phyloP scores from a whole-genome alignment of 2,329 filamentous ascomycete genomes.

The Aspergillus aculeatinus region DNA sequence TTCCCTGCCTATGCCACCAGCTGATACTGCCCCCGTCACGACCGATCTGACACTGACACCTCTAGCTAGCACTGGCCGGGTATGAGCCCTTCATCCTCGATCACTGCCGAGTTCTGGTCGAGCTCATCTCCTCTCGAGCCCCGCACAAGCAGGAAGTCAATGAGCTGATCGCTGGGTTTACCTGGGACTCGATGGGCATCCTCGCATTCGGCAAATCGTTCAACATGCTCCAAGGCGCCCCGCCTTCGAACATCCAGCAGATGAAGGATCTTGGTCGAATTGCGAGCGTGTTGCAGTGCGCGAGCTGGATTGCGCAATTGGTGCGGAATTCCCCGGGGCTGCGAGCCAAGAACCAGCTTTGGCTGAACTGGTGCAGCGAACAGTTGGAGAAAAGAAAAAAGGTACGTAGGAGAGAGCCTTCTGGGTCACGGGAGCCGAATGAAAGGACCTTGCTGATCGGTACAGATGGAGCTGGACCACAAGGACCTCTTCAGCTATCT shows the following conservation, averaged over 20 bases:
- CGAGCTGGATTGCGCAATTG: conserved; percentile 8
- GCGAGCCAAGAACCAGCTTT: background rate
- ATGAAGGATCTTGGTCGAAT: background rate
- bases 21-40: background rate
- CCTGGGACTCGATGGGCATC: conserved; percentile 13
- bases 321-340: conserved; percentile 3
- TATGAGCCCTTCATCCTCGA: conserved; percentile 12
- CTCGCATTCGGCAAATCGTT: conserved; percentile 12
- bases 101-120: conserved; percentile 7
- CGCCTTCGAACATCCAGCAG: background rate
- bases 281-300: background rate
- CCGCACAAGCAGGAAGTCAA: conserved; percentile 6
- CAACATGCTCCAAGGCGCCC: conserved; percentile 7
- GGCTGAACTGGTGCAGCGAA: conserved; percentile 8
- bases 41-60: background rate
- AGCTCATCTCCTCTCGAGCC: background rate
- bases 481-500: conserved; percentile 14
- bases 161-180: background rate
- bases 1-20: background rate
- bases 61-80: conserved; percentile 1
- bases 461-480: background rate
- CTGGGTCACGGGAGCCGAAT: background rate
- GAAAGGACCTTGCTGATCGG: background rate
- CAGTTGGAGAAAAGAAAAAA: conserved; percentile 7
- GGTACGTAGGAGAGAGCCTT: background rate